Percentiles rank a stretch among this genome's conserved stretches.
These are phyloP conservation scores for Quercus lobata DNA, from an alignment of 331 rosid genomes.

Conservation along the genomic window DNA sequence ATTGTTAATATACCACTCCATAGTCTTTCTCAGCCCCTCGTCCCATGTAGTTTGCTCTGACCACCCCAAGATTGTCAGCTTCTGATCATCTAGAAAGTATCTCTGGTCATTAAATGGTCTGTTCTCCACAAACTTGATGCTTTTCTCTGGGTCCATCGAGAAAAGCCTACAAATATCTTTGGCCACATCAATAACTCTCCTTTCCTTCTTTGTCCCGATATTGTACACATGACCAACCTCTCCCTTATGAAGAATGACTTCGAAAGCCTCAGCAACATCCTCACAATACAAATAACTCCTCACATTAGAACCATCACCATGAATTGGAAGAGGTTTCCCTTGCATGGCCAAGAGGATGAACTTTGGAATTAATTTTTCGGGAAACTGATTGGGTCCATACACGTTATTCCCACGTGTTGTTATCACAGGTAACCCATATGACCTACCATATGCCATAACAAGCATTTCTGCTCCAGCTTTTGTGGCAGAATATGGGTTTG, in stretches of 20 bases:
- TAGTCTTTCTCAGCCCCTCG: conserved; percentile 88
- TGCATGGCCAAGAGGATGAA: conserved; percentile 61
- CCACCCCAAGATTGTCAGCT: conserved; percentile 78
- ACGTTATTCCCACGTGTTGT: conserved; percentile 63
- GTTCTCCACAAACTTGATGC: conserved; percentile 50
- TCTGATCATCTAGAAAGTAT: conserved; percentile 59
- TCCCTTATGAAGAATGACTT: conserved; percentile 55
- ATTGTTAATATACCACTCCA: conserved; percentile 80
- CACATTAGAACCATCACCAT: conserved; percentile 63
- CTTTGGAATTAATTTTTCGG: conserved; percentile 56
- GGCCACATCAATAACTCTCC: conserved; percentile 58
- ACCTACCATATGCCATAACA: conserved; percentile 63
- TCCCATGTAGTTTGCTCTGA: conserved; percentile 81
- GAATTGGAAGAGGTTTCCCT: conserved; percentile 59
- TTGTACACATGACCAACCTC: conserved; percentile 63
- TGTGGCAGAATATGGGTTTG: conserved; percentile 59
- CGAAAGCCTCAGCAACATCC: conserved; percentile 65
- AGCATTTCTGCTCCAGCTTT: conserved; percentile 71
- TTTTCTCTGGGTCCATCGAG: conserved; percentile 26
- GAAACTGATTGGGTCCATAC: conserved; percentile 58
- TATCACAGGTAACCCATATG: conserved; percentile 55
- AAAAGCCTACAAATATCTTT: conserved; percentile 49
- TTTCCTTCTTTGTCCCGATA: conserved; percentile 54
- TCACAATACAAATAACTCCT: conserved; percentile 56
- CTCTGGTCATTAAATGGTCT: conserved; percentile 56